These are phyloP conservation scores for Moesziomyces aphidis DNA, from an alignment of 1,284 basidiomycete species.

Conservation along the genomic window DNA sequence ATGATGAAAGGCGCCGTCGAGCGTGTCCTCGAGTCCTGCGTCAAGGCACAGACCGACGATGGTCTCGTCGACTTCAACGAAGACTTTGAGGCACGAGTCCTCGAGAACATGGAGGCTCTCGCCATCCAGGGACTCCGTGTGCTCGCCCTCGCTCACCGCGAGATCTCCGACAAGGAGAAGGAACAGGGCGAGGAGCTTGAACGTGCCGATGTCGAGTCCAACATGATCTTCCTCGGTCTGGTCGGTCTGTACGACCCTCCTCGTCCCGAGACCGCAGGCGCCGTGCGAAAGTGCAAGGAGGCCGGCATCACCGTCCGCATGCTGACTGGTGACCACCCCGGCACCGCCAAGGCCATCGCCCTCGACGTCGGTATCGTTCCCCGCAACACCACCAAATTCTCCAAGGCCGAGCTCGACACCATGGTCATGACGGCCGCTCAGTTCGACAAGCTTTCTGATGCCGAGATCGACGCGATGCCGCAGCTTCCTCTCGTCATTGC, in stretches of 20 bases:
- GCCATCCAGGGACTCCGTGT: slow-evolving; percentile 64
- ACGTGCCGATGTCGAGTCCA: slow-evolving; percentile 72
- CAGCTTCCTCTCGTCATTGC: slow-evolving; percentile 75
- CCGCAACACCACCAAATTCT: slow-evolving; percentile 59
- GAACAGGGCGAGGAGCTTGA: slow-evolving; percentile 48
- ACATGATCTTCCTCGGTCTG: slow-evolving; percentile 75
- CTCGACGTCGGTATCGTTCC: slow-evolving; percentile 73
- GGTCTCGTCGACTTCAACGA: slow-evolving; percentile 64
- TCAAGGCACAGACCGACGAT: slow-evolving; percentile 53
- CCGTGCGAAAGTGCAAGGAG: slow-evolving; percentile 75
- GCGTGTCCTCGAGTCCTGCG: slow-evolving; percentile 61
- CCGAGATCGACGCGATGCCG: slow-evolving; percentile 73
- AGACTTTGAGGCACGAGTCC: slow-evolving; percentile 41
- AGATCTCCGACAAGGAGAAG: slow-evolving; percentile 48
- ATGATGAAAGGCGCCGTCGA: slow-evolving; percentile 68
- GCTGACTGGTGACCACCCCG: slow-evolving; percentile 71
- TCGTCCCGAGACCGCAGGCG: slow-evolving; percentile 75
- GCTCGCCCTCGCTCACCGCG: slow-evolving; percentile 60
- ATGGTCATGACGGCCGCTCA: slow-evolving; percentile 72
- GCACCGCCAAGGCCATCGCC: slow-evolving; percentile 69
- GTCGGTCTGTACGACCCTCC: slow-evolving; percentile 78
- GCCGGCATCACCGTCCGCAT: slow-evolving; percentile 79
- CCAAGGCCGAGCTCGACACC: slow-evolving; percentile 46
- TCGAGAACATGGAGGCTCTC: slow-evolving; percentile 64
- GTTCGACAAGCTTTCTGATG: slow-evolving; percentile 76